Evolutionary conservation across 2,329 filamentous ascomycete genomes (phyloP), one percentile per base, ranked within the genome.

Genomic region (Diplodia intermedia): DNA sequence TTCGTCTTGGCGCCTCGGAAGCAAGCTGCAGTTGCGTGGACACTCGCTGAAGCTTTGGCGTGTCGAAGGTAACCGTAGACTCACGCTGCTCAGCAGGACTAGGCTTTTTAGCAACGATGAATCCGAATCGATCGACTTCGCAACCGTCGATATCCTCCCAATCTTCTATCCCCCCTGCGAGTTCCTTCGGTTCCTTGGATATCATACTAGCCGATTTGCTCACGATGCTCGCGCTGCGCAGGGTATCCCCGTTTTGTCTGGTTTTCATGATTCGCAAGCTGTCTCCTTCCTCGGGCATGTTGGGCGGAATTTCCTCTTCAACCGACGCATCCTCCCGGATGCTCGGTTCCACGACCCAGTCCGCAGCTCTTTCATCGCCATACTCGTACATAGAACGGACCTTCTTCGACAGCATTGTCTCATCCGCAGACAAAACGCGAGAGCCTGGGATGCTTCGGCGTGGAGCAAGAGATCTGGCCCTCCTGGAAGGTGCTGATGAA

Each of bases 81-180:
- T 66, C 61, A 8, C 76, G 73, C 8, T 78, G 76, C 31, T 78
- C 74, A 2, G 78, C 77, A 4, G 81, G 80, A 9, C 73, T 69
- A 15, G 71, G 70, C 68, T 78, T 81, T 53, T 75, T 79, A 4
- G 82, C 80, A 15, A 84, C 75, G 69, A 90, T 90, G 77, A 90
- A 90, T 11, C 88, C 88, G 74, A 90, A 90, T 69, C 88, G 82
- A 75, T 90, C 88, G 3, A 90, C 86, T 70, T 89, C 84, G 15
- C 80, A 84, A 6, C 82, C 85, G 20, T 85, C 81, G 12, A 90
- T 78, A 75, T 89, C 83, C 69, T 86, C 82, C 88, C 88, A 90
- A 71, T 90, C 87, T 71, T 90, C 88, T 60, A 89, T 83, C 2
- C 88, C 88, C 8, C 88, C 88, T 26, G 88, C 87, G 38, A 86